A percentile compares a stretch with the other conserved stretches of the same genome.
Conservation (phyloP, 352 stramenopile species). For the Plasmopara viticola region DNA sequence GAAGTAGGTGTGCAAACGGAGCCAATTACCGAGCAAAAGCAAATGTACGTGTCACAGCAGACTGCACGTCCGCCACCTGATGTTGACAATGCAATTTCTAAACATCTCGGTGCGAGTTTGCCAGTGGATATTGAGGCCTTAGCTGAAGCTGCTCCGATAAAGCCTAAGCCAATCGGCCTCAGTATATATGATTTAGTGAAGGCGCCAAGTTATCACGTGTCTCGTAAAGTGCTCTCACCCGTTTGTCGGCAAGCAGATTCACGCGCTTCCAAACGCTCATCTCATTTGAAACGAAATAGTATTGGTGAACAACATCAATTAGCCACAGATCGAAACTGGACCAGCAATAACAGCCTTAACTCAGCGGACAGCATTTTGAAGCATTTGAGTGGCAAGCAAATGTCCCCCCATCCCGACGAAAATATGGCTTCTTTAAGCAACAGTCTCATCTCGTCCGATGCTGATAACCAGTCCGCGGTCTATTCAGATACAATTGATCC, state of each 20-base stretch:
- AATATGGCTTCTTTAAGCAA: constrained; percentile 20
- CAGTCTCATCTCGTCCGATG: constrained; percentile 16
- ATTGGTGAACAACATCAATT: neutral
- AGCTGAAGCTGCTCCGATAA: constrained; percentile 2
- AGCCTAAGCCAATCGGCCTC: constrained; percentile 22
- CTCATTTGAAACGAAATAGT: neutral
- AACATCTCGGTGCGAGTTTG: neutral
- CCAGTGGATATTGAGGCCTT: constrained; percentile 3
- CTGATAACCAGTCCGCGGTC: constrained; percentile 2
- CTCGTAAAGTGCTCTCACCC: constrained; percentile 4
- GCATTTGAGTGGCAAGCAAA: constrained; percentile 2
- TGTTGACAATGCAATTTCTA: neutral
- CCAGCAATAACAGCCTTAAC: neutral
- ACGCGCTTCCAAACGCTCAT: constrained; percentile 4
- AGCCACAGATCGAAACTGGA: constrained; percentile 1
- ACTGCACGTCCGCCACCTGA: neutral
- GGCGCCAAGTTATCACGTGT: constrained; percentile 15
- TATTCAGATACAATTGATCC: constrained; percentile 8
- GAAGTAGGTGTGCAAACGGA: constrained; percentile 16
- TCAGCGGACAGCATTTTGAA: neutral
- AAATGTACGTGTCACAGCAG: constrained; percentile 11
- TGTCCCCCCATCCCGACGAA: constrained; percentile 10
- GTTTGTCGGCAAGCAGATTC: constrained; percentile 5
- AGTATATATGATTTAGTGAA: constrained; percentile 44
- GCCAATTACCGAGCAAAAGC: constrained; percentile 4